Evolutionary conservation across 352 stramenopile genomes (phyloP).

Genomic region (Phytophthora lateralis): DNA sequence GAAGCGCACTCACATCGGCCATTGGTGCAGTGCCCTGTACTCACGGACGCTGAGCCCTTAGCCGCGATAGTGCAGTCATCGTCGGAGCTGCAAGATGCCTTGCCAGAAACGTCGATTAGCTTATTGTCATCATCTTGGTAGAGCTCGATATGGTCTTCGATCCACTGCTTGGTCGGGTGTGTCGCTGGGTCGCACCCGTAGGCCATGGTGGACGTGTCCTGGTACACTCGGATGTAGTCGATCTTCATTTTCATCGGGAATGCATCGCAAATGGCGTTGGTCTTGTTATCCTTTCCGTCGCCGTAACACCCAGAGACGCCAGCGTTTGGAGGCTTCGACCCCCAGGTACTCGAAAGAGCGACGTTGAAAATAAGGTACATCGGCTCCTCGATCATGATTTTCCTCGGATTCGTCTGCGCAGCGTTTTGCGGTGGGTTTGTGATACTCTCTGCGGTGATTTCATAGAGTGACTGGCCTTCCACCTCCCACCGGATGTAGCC

Average conservation of each 20-base stretch:
- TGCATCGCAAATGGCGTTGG: conserved; percentile 53
- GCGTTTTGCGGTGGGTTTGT: conserved; percentile 55
- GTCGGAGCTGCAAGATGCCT: conserved; percentile 38
- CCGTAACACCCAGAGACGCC: conserved; percentile 34
- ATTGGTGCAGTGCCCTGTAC: conserved; percentile 32
- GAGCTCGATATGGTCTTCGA: conserved; percentile 48
- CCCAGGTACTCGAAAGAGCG: conserved; percentile 66
- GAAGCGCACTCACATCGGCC: conserved; percentile 33
- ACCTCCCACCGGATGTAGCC: conserved; percentile 31
- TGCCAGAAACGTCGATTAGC: conserved; percentile 38
- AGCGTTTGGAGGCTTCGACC: conserved; percentile 60
- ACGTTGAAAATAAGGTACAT: conserved; percentile 85
- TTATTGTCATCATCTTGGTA: conserved; percentile 50
- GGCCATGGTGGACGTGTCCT: conserved; percentile 42
- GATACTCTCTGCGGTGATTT: conserved; percentile 17
- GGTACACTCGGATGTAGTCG: conserved; percentile 31
- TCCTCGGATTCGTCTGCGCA: conserved; percentile 57
- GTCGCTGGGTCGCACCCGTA: conserved; percentile 49
- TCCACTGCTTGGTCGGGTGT: conserved; percentile 60
- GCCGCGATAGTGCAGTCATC: conserved; percentile 47
- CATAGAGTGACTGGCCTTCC: conserved; percentile 18
- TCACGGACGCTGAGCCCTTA: conserved; percentile 17
- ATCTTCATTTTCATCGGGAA: conserved; percentile 69
- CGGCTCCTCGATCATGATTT: conserved; percentile 86
- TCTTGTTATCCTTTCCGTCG: conserved; percentile 29